phyloP scores from a whole-genome alignment of 495 filamentous ascomycete genomes.

The Sabuloglossum arenarium region DNA sequence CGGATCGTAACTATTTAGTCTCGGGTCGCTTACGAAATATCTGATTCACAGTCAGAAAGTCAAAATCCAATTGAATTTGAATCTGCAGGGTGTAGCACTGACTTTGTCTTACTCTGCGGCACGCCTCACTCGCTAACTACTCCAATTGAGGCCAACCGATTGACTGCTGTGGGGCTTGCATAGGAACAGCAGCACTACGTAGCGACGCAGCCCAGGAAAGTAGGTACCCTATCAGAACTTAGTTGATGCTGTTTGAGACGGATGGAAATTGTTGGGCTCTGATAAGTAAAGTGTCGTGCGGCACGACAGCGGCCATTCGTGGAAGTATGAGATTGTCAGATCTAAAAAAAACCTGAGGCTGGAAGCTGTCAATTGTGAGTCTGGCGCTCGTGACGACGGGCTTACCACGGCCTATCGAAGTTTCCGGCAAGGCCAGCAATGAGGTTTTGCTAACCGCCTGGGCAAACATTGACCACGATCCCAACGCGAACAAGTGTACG shows the following conservation, averaged over 20 bases:
- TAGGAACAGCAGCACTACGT: neutral
- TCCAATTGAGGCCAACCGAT: neutral
- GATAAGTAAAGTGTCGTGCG: neutral
- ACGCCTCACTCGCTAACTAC: neutral
- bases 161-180: neutral
- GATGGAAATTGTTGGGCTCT: neutral
- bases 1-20: neutral
- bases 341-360: neutral
- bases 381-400: neutral
- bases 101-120: neutral
- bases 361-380: neutral
- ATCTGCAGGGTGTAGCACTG: neutral
- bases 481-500: neutral
- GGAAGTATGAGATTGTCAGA: neutral
- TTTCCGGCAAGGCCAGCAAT: neutral
- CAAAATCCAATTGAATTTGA: neutral
- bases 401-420: neutral
- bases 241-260: neutral
- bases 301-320: neutral
- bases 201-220: too few species aligned
- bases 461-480: neutral
- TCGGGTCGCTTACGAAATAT: neutral
- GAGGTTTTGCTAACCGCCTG: neutral
- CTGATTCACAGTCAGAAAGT: too few species aligned
- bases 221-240: neutral